Conservation (phyloP, 2,329 filamentous ascomycete species). For the Juglanconis sp. region DNA sequence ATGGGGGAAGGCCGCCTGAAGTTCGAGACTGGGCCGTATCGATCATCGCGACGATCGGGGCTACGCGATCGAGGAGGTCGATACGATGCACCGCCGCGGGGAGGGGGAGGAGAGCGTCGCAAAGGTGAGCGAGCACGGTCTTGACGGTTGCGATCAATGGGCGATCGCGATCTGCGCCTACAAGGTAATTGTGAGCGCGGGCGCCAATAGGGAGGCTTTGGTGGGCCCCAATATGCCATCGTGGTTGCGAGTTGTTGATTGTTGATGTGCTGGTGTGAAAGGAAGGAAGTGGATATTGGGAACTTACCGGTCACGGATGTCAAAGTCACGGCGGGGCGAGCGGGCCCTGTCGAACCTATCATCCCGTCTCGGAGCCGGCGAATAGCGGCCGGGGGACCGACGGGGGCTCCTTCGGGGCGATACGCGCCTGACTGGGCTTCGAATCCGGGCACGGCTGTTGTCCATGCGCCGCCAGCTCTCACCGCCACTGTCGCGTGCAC, state of each 20-base stretch:
- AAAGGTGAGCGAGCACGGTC: constrained; percentile 39
- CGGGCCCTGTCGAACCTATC: constrained; percentile 32
- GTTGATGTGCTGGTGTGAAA: background rate
- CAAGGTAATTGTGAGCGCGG: constrained; percentile 9
- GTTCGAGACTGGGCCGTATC: constrained; percentile 32
- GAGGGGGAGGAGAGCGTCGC: constrained; percentile 37
- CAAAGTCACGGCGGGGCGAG: constrained; percentile 38
- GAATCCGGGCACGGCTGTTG: constrained; percentile 35
- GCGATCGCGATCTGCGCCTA: constrained; percentile 55
- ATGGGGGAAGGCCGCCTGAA: constrained; percentile 46
- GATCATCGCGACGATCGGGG: constrained; percentile 45
- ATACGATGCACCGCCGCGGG: constrained; percentile 41
- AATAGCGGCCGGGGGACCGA: constrained; percentile 32
- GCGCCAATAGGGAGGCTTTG: background rate
- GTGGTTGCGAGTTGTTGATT: constrained; percentile 5
- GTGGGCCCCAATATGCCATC: constrained; percentile 1
- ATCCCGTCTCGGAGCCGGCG: constrained; percentile 38
- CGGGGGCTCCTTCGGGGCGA: constrained; percentile 29
- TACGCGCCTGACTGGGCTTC: constrained; percentile 33
- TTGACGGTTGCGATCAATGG: constrained; percentile 46
- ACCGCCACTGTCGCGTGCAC: constrained; percentile 29
- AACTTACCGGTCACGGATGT: constrained; percentile 33
- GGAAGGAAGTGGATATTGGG: constrained; percentile 24
- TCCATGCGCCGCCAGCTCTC: constrained; percentile 39
- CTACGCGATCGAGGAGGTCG: constrained; percentile 52